Base-by-base conservation (phyloP, 768 basidiomycete species). In the Amanita exitialis region DNA sequence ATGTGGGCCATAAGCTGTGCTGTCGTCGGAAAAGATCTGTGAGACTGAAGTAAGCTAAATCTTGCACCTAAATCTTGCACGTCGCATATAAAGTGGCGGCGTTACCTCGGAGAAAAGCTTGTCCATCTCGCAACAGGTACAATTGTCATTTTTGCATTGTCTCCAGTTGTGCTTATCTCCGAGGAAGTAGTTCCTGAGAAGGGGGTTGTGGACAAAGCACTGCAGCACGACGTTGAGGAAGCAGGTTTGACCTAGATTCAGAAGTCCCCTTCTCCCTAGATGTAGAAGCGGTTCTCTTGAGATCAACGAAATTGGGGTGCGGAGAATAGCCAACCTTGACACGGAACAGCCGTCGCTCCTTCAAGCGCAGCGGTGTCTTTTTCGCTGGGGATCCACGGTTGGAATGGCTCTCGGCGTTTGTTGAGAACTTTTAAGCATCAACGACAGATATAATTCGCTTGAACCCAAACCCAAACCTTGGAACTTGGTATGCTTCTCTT, bases 51-150 rank as follows among this genome's bases (percentile, higher is more conserved):
- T 16, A 18, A 20, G 23, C 38, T 47, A 36, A 49, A 51, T 18
- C 55, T 47, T 34, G 15, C 34, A 7, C 32, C 38, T 47, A 36
- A 49, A 51, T 18, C 55, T 47, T 34, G 15, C 34, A 7, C 32
- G 21, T 10, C 25, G 18, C 6, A 43, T 4, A 21, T 42, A 32
- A 38, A 25, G 18, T 5, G 51, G 25, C 6, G 36, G 15, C 8
- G 54, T 44, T 52, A 84, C 88, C 69, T 90, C 88, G 5, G 80
- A 66, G 62, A 89, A 88, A 6, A 92, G 69, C 54, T 77, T 82
- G 66, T 97, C 93, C 86, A 97, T 89, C 64, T 95, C 93, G 61
- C 93, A 97, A 54, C 84, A 91, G 42, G 84, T 87, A 64, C 93
- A 96, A 42, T 81, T 79, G 20, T 77, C 77, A 25, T 67, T 63